Evolutionary conservation across 1,284 basidiomycete species (phyloP), one percentile per base, ranked within the genome.

Genomic region (Sporisorium sorghi): DNA sequence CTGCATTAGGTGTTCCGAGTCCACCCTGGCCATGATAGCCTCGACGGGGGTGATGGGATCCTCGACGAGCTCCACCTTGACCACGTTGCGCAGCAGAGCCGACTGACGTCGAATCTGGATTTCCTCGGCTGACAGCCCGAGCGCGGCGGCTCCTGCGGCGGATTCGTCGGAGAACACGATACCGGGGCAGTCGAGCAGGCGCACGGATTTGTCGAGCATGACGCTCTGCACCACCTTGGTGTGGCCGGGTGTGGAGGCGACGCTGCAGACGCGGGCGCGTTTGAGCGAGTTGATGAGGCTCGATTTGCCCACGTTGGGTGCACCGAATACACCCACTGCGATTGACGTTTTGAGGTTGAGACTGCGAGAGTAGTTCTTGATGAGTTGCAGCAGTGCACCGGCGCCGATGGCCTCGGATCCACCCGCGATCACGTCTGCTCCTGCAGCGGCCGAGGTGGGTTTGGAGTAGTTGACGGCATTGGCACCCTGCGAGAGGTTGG

Each of bases 231-330:
- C 88, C 35, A 94, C 92, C 73, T 93, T 93, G 6, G 96, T 99
- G 83, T 94, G 93, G 3, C 96, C 96, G 0, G 96, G 92, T 77
- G 94, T 94, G 3, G 94, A 92, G 7, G 94, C 95, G n/a, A 98
- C 94, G 3, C 91, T 90, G 80, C 96, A 95, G 19, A 82, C 82
- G 1, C 80, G 46, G 0, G 80, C 59, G 44, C 95, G 87, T 86
- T 97, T 96, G 57, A 99, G 87, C 54, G 93, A 93, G 85, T 99
- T 99, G 87, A 99, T 97, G 62, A 99, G 84, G 77, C 91, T 93
- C 63, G 92, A 94, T 87, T 99, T 99, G 11, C 96, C 96, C 58
- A 98, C 96, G 85, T 99, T 99, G 4, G 96, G 96, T 82, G 95
- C 96, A 1, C 96, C 96, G 32, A 98, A 93, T 23, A 98, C 91